These are phyloP conservation scores for Blastocystis sp. DNA, from an alignment of 352 stramenopile genomes.

Conservation along the genomic window DNA sequence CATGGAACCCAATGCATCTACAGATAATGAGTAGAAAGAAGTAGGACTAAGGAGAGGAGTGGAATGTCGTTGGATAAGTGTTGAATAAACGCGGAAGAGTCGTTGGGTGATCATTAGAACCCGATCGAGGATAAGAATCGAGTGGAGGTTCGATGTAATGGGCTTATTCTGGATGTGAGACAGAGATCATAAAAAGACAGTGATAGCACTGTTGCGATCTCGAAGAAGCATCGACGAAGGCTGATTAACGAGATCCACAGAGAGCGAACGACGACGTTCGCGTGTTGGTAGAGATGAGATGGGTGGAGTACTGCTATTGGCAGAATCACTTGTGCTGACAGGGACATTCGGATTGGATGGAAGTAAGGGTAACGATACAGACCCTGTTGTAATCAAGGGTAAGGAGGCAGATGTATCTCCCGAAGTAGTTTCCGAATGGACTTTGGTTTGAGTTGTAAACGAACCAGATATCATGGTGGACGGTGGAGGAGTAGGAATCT, in stretches of 20 bases:
- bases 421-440: not conserved
- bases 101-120: not conserved
- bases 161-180: constrained; percentile 22
- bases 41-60: not conserved
- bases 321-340: not conserved
- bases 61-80: not conserved
- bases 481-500: not conserved
- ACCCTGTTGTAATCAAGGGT: not conserved
- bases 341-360: not conserved
- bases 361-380: not conserved
- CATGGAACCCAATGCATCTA: constrained; percentile 25
- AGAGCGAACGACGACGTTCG: not conserved
- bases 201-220: constrained; percentile 28
- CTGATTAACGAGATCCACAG: constrained; percentile 47
- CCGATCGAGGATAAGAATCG: constrained; percentile 31
- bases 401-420: not conserved
- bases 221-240: not conserved
- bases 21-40: not conserved
- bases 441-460: not conserved
- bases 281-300: not conserved
- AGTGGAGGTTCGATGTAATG: not conserved
- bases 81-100: not conserved
- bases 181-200: not conserved
- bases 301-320: not conserved
- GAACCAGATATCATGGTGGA: not conserved